A percentile compares a stretch with the other conserved stretches of the same genome.
Conservation (phyloP, 2,329 filamentous ascomycete genomes). For the Trichoderma sp. region DNA sequence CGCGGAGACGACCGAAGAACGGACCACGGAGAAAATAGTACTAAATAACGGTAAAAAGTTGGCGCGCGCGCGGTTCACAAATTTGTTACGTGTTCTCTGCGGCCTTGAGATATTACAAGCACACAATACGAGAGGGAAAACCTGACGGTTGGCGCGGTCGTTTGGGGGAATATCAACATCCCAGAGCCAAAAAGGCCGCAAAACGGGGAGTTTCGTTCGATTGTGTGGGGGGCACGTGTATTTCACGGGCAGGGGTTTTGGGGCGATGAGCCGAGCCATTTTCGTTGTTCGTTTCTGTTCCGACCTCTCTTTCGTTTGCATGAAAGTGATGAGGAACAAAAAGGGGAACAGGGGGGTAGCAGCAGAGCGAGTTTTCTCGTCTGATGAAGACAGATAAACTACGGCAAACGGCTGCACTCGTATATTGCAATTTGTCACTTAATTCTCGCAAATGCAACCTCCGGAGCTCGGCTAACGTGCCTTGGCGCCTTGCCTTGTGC, state of each 20-base stretch:
- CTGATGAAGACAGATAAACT: background rate
- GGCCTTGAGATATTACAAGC: background rate
- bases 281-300: constrained; percentile 1
- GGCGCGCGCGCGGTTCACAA: background rate
- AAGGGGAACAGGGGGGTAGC: background rate
- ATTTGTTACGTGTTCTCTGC: background rate
- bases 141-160: constrained; percentile 15
- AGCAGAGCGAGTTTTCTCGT: background rate
- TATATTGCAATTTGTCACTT: background rate
- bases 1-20: background rate
- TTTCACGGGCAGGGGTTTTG: background rate
- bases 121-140: background rate
- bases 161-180: background rate
- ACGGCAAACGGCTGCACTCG: background rate
- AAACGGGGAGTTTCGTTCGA: background rate
- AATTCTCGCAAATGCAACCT: constrained; percentile 10
- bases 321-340: background rate
- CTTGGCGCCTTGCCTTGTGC: background rate
- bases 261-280: constrained; percentile 13
- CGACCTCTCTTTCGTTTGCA: background rate
- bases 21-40: background rate
- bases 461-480: constrained; percentile 1
- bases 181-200: background rate
- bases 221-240: constrained; percentile 9
- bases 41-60: background rate